phyloP scores from a whole-genome alignment of 2,329 filamentous ascomycete genomes.

The Trichophyton rubrum region DNA sequence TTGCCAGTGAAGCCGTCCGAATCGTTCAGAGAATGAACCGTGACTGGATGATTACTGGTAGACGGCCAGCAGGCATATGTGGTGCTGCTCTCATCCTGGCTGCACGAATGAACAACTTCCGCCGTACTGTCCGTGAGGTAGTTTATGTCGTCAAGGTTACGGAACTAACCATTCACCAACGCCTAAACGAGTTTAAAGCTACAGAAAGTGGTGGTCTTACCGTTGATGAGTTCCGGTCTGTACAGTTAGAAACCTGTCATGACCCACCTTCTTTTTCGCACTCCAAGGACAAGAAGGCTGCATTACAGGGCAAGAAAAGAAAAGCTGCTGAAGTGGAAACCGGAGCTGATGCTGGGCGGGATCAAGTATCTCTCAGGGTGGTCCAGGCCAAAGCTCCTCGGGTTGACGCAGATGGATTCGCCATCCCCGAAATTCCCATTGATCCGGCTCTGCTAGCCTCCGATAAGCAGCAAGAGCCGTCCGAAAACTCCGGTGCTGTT shows the following conservation, averaged over 20 bases:
- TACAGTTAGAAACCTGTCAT: slow-evolving; percentile 50
- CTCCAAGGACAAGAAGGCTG: slow-evolving; percentile 45
- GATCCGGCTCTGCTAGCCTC: slow-evolving; percentile 29
- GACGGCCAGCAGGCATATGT: slow-evolving; percentile 84
- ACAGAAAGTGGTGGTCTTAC: slow-evolving; percentile 76
- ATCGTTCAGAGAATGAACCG: slow-evolving; percentile 87
- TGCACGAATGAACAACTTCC: slow-evolving; percentile 96
- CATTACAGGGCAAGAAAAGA: slow-evolving; percentile 30
- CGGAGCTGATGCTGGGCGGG: slow-evolving; percentile 36
- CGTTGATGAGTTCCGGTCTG: slow-evolving; percentile 63
- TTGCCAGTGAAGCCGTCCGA: slow-evolving; percentile 75
- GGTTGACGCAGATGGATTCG: slow-evolving; percentile 56
- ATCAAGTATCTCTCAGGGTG: slow-evolving; percentile 11
- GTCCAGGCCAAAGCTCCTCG: slow-evolving; percentile 21
- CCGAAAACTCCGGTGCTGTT: neutral
- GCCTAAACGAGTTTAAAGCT: slow-evolving; percentile 79
- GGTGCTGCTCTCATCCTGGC: slow-evolving; percentile 90
- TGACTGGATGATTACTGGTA: slow-evolving; percentile 94
- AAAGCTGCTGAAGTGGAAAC: slow-evolving; percentile 34
- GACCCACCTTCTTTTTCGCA: slow-evolving; percentile 69
- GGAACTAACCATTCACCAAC: slow-evolving; percentile 81
- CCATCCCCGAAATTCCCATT: slow-evolving; percentile 43
- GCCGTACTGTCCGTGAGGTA: slow-evolving; percentile 80
- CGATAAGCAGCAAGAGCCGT: slow-evolving; percentile 5
- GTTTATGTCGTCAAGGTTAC: slow-evolving; percentile 98